phyloP scores from a whole-genome alignment of 106 monocot genomes.

The Vanilla planifolia region DNA sequence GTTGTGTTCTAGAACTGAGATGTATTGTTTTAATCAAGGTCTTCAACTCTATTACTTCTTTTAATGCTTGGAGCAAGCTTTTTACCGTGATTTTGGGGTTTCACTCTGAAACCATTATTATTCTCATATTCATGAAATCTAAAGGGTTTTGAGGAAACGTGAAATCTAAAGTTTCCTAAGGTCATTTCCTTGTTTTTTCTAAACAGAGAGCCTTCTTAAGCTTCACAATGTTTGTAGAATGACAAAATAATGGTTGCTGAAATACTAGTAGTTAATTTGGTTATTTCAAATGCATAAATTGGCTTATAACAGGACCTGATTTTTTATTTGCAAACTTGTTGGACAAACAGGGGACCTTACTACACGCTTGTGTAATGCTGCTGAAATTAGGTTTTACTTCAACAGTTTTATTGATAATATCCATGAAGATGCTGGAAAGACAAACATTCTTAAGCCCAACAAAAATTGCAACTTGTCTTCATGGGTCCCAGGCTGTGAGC shows the following conservation, averaged over 20 bases:
- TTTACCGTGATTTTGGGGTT: too few species aligned
- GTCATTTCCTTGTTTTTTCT: too few species aligned
- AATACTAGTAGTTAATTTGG: neutral
- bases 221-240: neutral
- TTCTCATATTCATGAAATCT: too few species aligned
- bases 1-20: too few species aligned
- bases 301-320: neutral
- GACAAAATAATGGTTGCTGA: neutral
- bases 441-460: conserved; percentile 58
- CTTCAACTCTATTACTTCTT: too few species aligned
- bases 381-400: conserved; percentile 95
- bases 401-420: conserved; percentile 27
- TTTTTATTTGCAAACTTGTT: neutral
- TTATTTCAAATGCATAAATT: neutral
- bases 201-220: too few species aligned
- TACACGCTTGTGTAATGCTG: conserved; percentile 61
- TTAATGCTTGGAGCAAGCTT: too few species aligned
- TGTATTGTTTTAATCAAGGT: too few species aligned
- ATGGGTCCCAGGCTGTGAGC: conserved; percentile 82
- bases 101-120: too few species aligned
- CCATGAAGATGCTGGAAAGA: conserved; percentile 16
- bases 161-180: too few species aligned
- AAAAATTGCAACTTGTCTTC: conserved; percentile 77
- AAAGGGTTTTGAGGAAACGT: too few species aligned
- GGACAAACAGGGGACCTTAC: conserved; percentile 47